Conservation (phyloP, 257 asterid species). For the Ballota nigra region DNA sequence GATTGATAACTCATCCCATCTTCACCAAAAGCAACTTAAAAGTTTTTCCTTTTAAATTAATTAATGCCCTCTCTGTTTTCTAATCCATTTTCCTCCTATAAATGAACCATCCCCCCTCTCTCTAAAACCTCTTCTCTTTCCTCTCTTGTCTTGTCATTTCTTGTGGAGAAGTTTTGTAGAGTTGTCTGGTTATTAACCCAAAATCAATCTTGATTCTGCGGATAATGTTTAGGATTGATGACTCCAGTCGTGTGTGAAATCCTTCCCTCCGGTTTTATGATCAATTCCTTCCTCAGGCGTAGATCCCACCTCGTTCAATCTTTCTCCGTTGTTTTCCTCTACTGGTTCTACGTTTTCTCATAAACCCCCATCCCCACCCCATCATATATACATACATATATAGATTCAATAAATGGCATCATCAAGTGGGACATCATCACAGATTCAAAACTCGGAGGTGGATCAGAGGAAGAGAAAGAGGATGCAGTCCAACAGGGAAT, state of each 20-base stretch:
- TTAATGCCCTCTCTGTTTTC: neutral
- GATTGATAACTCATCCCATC: no score
- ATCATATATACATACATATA: neutral
- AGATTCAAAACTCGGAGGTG: constrained; percentile 35
- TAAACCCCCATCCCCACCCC: neutral
- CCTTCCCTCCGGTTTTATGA: constrained; percentile 50
- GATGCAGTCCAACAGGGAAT: constrained; percentile 74
- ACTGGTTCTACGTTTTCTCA: constrained; percentile 87
- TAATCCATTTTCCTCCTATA: constrained; percentile 16
- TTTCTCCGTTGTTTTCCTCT: constrained; percentile 81
- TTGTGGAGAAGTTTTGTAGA: no score
- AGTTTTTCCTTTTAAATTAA: no score
- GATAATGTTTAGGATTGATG: constrained; percentile 46
- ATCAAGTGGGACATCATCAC: constrained; percentile 47
- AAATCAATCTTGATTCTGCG: constrained; percentile 37
- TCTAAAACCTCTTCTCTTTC: constrained; percentile 32
- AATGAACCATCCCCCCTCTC: neutral
- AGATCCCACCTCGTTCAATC: constrained; percentile 82
- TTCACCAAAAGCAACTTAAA: no score
- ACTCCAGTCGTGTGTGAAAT: constrained; percentile 62
- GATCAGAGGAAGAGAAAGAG: constrained; percentile 62
- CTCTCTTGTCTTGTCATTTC: neutral
- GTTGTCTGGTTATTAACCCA: no score
- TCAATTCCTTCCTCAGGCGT: constrained; percentile 49
- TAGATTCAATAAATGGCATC: constrained; percentile 38